Evolutionary conservation across 2,329 filamentous ascomycete species (phyloP).

Genomic region (Colletotrichum eleusines): DNA sequence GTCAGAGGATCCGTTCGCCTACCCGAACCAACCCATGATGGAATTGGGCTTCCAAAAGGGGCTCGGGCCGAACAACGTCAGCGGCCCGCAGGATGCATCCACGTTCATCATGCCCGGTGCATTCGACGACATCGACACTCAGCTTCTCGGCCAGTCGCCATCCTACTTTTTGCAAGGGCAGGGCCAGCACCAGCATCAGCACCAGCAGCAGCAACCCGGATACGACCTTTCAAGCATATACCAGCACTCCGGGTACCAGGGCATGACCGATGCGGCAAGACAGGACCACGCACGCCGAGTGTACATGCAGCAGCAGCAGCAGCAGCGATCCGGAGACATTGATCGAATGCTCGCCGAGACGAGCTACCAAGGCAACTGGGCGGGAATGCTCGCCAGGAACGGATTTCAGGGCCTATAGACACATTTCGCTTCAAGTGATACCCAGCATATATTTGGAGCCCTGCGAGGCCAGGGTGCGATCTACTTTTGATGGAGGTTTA

Average conservation of each 20-base stretch:
- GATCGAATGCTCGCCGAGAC: constrained; percentile 43
- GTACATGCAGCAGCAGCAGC: constrained; percentile 43
- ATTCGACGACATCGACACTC: constrained; percentile 78
- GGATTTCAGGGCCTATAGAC: constrained; percentile 40
- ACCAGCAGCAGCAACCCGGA: constrained; percentile 44
- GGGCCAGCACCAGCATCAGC: constrained; percentile 48
- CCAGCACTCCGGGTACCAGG: constrained; percentile 38
- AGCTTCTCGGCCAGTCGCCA: constrained; percentile 77
- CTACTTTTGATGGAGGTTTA: constrained; percentile 12
- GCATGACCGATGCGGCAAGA: constrained; percentile 39
- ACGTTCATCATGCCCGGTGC: constrained; percentile 65
- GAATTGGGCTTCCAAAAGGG: constrained; percentile 61
- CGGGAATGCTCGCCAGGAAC: constrained; percentile 40
- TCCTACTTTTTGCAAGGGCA: constrained; percentile 74
- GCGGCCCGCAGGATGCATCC: constrained; percentile 51
- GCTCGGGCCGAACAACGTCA: constrained; percentile 49
- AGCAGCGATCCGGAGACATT: constrained; percentile 34
- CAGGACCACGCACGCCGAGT: constrained; percentile 40
- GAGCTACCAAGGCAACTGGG: constrained; percentile 42
- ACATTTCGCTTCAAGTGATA: constrained; percentile 41
- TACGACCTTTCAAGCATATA: constrained; percentile 41
- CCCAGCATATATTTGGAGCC: constrained; percentile 41
- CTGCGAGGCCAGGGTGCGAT: constrained; percentile 40
- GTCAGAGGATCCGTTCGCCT: constrained; percentile 81
- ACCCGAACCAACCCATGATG: constrained; percentile 81